Evolutionary conservation across 176 grass and related monocot species (phyloP).

Genomic region (Carex littledalei): DNA sequence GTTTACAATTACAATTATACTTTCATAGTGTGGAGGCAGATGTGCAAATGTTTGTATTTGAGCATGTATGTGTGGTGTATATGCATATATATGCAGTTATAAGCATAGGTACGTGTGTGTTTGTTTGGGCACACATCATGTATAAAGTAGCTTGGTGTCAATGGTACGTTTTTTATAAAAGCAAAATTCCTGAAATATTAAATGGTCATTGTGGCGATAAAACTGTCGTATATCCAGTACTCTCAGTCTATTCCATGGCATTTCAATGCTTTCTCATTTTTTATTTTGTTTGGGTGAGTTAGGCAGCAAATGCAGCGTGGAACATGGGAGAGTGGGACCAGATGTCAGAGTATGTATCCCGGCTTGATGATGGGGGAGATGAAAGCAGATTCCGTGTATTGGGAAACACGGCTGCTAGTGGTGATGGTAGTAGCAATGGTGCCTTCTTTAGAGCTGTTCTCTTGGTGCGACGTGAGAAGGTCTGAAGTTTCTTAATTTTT

Average conservation of each 20-base stretch:
- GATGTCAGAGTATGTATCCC: conserved; percentile 91
- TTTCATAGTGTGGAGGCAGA: not conserved
- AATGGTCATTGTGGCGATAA: not conserved
- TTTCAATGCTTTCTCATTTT: not conserved
- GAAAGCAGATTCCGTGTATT: conserved; percentile 75
- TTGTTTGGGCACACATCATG: not conserved
- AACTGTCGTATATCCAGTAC: not conserved
- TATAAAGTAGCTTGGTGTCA: not conserved
- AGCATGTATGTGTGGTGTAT: not conserved
- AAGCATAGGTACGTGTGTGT: not conserved
- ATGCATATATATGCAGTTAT: not conserved
- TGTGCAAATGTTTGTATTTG: not conserved
- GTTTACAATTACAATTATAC: no score
- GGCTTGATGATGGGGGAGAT: conserved; percentile 77
- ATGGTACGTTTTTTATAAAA: not conserved
- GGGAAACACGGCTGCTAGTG: conserved; percentile 82
- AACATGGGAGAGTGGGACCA: conserved; percentile 99
- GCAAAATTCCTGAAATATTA: not conserved
- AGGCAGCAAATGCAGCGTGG: conserved; percentile 98
- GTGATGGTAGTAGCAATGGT: conserved; percentile 98
- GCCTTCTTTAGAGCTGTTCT: conserved; percentile 96
- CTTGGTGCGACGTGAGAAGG: conserved; percentile 78
- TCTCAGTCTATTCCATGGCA: not conserved
- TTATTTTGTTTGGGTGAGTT: not conserved
- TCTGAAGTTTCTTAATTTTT: conserved; percentile 17